phyloP scores from a whole-genome alignment of 2,329 filamentous ascomycete species.

The Ophiostoma sp. region DNA sequence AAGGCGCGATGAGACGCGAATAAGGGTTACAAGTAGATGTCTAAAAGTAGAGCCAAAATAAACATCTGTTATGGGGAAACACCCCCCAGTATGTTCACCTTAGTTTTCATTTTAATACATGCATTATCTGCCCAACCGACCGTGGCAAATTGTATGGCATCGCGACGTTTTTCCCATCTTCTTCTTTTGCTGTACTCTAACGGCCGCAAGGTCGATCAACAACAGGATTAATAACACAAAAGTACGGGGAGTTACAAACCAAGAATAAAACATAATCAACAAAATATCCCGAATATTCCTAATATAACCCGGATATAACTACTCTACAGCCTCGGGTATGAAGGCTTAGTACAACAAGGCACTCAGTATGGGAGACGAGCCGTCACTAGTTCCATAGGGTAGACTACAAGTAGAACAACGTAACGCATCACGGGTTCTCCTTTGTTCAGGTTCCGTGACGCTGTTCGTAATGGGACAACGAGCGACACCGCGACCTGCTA shows the following conservation, averaged over 20 bases:
- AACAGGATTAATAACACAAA: constrained; percentile 2
- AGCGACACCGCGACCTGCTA: not conserved
- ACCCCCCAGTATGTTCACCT: no score
- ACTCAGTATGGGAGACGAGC: not conserved
- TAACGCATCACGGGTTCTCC: not conserved
- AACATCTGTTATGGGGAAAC: no score
- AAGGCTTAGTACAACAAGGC: not conserved
- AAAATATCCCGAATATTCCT: not conserved
- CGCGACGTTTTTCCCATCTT: no score
- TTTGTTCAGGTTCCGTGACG: not conserved
- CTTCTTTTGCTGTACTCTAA: no score
- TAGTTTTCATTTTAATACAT: no score
- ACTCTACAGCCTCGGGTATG: not conserved
- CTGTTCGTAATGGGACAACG: not conserved
- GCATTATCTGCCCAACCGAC: no score
- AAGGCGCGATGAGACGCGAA: no score
- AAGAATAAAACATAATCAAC: not conserved
- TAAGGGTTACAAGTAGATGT: no score
- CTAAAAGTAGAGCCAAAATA: no score
- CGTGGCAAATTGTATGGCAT: no score
- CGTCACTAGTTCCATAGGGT: not conserved
- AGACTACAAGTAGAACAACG: not conserved
- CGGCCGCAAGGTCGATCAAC: constrained; percentile 1
- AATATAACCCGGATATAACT: not conserved
- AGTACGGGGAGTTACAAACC: not conserved